These are phyloP conservation scores for Colletotrichum lentis DNA, from an alignment of 2,329 filamentous ascomycete genomes.

Conservation along the genomic window DNA sequence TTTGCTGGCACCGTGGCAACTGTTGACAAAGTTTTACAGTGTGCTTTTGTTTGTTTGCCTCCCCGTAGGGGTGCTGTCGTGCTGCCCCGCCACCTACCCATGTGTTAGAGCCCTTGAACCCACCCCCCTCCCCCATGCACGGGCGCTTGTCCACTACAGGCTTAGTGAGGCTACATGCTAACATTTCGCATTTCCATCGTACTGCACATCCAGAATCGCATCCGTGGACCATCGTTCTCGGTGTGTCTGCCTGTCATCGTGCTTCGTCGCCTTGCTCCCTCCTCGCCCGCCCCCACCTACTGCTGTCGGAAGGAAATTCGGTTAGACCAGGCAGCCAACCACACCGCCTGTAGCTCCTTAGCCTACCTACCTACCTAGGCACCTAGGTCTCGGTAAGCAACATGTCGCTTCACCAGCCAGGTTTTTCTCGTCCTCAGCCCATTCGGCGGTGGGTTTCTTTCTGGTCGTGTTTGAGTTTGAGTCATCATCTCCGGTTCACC, in stretches of 20 bases:
- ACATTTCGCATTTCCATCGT: background rate
- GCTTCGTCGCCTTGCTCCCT: background rate
- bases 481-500: background rate
- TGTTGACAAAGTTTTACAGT: background rate
- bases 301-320: background rate
- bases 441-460: background rate
- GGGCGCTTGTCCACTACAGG: background rate
- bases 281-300: background rate
- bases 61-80: background rate
- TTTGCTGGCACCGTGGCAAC: slow-evolving; percentile 15
- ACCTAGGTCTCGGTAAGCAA: too few species aligned
- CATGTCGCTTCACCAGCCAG: background rate
- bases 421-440: background rate
- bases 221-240: background rate
- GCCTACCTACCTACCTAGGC: too few species aligned
- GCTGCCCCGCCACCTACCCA: background rate
- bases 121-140: too few species aligned
- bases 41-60: too few species aligned
- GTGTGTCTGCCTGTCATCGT: slow-evolving; percentile 1
- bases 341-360: background rate
- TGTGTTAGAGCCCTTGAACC: background rate
- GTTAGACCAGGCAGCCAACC: background rate
- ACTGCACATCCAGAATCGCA: background rate
- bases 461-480: background rate
- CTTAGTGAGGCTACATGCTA: background rate